Evolutionary conservation across 2,329 filamentous ascomycete species (phyloP).

Genomic region (Ophiostoma montium): DNA sequence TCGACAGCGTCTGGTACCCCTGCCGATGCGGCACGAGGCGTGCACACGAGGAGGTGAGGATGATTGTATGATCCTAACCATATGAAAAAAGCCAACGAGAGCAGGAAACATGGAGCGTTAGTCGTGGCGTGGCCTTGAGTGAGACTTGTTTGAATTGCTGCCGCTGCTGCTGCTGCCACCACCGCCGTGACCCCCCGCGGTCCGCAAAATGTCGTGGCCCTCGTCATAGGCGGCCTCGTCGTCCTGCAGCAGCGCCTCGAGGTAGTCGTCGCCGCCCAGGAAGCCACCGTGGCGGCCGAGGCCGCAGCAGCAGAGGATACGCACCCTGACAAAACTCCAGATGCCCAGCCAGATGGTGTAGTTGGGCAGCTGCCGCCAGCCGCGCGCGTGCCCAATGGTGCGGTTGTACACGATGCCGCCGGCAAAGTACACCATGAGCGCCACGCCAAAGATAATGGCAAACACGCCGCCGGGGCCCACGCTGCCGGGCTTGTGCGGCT

Average conservation of each 20-base stretch:
- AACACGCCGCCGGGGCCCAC: constrained; percentile 66
- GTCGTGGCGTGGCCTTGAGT: constrained; percentile 5
- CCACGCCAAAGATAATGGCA: constrained; percentile 64
- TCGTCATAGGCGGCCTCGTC: neutral
- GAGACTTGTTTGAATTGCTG: neutral
- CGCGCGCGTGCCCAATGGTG: constrained; percentile 83
- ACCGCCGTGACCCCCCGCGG: neutral
- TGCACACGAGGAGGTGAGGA: constrained; percentile 54
- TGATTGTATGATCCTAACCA: constrained; percentile 58
- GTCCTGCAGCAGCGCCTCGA: neutral
- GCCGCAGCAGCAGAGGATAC: constrained; percentile 16
- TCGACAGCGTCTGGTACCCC: constrained; percentile 52
- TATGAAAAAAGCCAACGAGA: no score
- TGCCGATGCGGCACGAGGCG: constrained; percentile 48
- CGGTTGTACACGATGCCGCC: constrained; percentile 94
- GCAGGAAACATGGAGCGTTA: constrained; percentile 13
- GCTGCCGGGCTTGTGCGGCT: constrained; percentile 59
- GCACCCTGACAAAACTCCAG: constrained; percentile 69
- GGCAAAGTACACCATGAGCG: constrained; percentile 75
- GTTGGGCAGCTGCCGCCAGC: constrained; percentile 92
- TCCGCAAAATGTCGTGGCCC: neutral
- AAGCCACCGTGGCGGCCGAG: neutral
- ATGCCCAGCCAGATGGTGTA: constrained; percentile 86
- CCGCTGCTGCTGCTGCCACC: neutral
- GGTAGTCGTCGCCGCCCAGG: neutral